These are phyloP conservation scores for Aegilops speltoides DNA, from an alignment of 176 grass and related monocot species.

Conservation along the genomic window DNA sequence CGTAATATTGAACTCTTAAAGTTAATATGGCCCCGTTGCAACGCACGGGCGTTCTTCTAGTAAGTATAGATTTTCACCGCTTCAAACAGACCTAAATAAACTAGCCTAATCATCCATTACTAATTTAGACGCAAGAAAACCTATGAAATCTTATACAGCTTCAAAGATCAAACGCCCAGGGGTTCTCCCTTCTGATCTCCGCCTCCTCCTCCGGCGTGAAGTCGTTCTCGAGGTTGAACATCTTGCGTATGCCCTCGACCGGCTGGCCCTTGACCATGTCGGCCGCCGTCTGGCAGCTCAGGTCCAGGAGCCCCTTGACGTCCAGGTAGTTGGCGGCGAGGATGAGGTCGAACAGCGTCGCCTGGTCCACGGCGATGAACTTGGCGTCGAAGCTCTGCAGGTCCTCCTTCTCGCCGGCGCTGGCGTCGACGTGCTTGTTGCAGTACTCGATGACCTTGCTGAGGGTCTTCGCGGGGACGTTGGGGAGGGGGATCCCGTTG, in stretches of 20 bases:
- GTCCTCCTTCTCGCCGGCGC: not conserved
- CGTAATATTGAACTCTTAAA: no score
- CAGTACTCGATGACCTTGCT: conserved; percentile 69
- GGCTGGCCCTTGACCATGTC: not conserved
- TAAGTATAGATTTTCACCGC: no score
- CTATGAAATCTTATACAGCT: no score
- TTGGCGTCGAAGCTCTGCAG: not conserved
- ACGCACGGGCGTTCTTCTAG: no score
- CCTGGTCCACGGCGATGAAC: not conserved
- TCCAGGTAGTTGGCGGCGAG: not conserved
- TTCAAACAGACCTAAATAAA: no score
- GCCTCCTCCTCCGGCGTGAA: not conserved
- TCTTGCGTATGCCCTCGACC: not conserved
- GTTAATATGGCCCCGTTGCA: no score
- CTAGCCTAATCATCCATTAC: no score
- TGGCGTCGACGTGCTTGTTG: conserved; percentile 47
- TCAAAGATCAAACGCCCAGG: no score
- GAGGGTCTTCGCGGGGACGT: conserved; percentile 48
- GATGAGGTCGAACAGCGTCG: not conserved
- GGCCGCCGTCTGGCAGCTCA: not conserved
- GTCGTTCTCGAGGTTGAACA: not conserved
- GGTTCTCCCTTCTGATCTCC: not conserved
- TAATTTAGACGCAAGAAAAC: no score
- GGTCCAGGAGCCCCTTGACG: not conserved
- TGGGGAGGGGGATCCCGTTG: not conserved